phyloP scores from a whole-genome alignment of 495 filamentous ascomycete species.

The Penicillium longicatenatum region DNA sequence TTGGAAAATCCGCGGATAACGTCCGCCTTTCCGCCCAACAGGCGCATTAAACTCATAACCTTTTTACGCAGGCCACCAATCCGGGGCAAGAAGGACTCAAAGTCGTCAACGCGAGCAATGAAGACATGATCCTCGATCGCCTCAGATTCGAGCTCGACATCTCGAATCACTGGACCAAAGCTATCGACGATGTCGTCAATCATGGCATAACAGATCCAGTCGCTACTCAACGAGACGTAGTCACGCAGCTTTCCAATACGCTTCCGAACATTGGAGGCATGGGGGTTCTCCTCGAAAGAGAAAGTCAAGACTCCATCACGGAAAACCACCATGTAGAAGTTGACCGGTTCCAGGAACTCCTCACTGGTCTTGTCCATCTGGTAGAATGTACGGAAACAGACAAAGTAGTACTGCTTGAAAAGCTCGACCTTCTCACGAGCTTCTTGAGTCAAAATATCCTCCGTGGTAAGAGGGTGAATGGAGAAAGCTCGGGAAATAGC shows the following conservation, averaged over 20 bases:
- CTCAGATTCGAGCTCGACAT: conserved; percentile 86
- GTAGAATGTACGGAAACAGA: conserved; percentile 92
- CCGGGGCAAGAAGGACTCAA: conserved; percentile 77
- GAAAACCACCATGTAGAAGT: conserved; percentile 96
- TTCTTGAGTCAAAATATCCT: conserved; percentile 96
- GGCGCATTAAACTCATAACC: conserved; percentile 88
- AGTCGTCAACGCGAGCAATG: conserved; percentile 85
- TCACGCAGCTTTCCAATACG: conserved; percentile 91
- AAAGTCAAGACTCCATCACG: conserved; percentile 93
- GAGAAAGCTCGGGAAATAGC: conserved; percentile 84
- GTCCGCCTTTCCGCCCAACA: conserved; percentile 94
- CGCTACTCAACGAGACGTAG: conserved; percentile 86
- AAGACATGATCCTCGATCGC: conserved; percentile 94
- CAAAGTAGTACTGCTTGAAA: conserved; percentile 96
- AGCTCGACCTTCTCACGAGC: conserved; percentile 94
- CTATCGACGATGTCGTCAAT: conserved; percentile 98
- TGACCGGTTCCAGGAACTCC: conserved; percentile 82
- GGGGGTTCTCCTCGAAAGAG: conserved; percentile 80
- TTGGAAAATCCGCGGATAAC: conserved; percentile 97
- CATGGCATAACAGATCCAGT: conserved; percentile 99
- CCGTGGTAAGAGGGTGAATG: conserved; percentile 89
- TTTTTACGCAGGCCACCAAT: conserved; percentile 92
- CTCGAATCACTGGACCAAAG: conserved; percentile 85
- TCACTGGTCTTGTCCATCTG: conserved; percentile 78
- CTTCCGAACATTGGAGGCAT: conserved; percentile 85